Evolutionary conservation across 2,329 filamentous ascomycete genomes (phyloP), one percentile per base, ranked within the genome.

Genomic region (Colletotrichum endophyticum): DNA sequence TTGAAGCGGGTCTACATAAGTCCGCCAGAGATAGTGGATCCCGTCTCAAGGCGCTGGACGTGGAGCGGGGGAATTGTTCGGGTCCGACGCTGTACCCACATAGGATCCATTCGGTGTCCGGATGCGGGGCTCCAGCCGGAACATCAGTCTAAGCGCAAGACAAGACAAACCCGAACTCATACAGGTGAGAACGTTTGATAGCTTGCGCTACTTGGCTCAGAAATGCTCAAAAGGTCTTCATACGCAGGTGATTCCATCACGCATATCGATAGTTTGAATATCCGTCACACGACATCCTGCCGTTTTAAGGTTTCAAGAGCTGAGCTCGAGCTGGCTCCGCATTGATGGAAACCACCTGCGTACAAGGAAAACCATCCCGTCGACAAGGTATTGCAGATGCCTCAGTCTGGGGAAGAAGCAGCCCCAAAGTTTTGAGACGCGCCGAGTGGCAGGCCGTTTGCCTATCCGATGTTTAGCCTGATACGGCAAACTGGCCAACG

Each of bases 401-500:
- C 34, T 34, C 22, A 39, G 11, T 64, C 36, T 62, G 62, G 36
- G 61, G 71, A 61, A 62, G 61, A 30, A n/a, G n/a, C 44, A 53
- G 11, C n/a, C 44, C 44, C 36, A 6, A 28, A 53, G 22, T n/a
- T 32, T 34, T 62, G 67, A 70, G 56, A 70, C 67, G 61, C 32
- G 44, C 2, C 53, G 30, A 56, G 49, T 22, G 25, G 73, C 44
- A 59, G 63, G 32, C 27, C 19, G 32, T 15, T 62, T 30, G 9
- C n/a, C 36, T 68, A 63, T 68, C 64, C 70, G 44, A 76, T 59
- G 70, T 73, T 76, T 69, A 53, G 19, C 32, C 73, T 34, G 22
- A 56, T 59, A 64, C 49, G 19, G 13, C 19, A 66, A 19, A 15
- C 28, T 32, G 28, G 13, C 53, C 27, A 72, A 69, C 57, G 32